These are phyloP conservation scores for Cotoneaster glaucophyllus DNA, from an alignment of 306 rosid species.

Conservation along the genomic window DNA sequence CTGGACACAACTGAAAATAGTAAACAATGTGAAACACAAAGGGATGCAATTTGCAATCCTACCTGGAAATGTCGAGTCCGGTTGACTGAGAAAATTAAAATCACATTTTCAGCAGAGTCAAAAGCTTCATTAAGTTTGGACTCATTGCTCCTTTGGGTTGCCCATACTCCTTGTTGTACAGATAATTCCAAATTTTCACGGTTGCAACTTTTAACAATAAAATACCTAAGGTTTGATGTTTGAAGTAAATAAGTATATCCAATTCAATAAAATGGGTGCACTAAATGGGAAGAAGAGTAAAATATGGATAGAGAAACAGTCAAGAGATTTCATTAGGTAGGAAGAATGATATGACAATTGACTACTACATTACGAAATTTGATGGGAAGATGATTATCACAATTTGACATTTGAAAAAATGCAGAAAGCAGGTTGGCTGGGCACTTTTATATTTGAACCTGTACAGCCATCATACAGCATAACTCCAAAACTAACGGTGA, in stretches of 20 bases:
- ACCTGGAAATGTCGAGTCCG: conserved; percentile 99
- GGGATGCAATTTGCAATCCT: conserved; percentile 2
- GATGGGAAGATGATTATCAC: neutral
- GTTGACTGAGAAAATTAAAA: conserved; percentile 94
- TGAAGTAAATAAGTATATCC: conserved; percentile 36
- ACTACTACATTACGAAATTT: neutral
- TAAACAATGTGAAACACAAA: neutral
- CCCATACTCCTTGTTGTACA: conserved; percentile 99
- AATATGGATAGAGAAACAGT: neutral
- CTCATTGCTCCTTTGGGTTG: conserved; percentile 99
- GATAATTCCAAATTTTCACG: conserved; percentile 99
- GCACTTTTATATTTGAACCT: neutral
- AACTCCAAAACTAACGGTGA: neutral
- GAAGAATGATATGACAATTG: neutral
- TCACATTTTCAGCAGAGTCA: conserved; percentile 90
- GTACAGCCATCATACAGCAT: neutral
- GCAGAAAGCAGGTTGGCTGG: neutral
- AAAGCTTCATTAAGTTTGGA: conserved; percentile 97
- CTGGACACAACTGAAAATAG: neutral
- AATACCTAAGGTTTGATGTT: conserved; percentile 70
- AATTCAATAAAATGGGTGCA: conserved; percentile 5
- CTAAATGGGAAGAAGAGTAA: neutral
- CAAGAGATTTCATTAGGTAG: neutral
- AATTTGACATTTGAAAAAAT: neutral
- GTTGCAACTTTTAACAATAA: conserved; percentile 99